Evolutionary conservation across 345 rosid species (phyloP).

Genomic region (Eucalyptus pumila): DNA sequence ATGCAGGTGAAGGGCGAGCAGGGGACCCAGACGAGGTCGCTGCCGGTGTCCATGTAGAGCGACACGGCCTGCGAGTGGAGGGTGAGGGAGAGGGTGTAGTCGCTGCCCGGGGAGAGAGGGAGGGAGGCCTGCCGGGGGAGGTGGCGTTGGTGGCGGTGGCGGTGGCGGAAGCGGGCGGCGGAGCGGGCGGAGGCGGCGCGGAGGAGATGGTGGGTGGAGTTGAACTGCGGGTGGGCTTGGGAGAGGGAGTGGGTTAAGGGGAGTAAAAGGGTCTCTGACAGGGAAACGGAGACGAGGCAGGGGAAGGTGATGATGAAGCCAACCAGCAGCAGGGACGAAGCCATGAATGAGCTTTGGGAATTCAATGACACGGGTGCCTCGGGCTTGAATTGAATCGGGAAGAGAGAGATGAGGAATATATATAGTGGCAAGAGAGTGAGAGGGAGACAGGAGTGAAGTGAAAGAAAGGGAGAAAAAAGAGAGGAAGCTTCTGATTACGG

Average conservation of each 20-base stretch:
- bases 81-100: conserved; percentile 59
- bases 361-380: not conserved
- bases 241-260: conserved; percentile 70
- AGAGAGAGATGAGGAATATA: not conserved
- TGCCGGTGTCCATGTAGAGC: conserved; percentile 90
- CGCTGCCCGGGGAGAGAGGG: conserved; percentile 84
- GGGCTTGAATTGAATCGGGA: not conserved
- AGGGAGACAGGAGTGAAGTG: not conserved
- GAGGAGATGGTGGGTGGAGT: conserved; percentile 69
- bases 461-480: not conserved
- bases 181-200: conserved; percentile 52
- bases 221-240: conserved; percentile 13
- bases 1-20: conserved; percentile 83
- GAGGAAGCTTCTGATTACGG: not conserved
- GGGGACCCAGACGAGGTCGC: conserved; percentile 98
- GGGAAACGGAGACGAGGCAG: not conserved
- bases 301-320: not conserved
- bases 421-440: not conserved
- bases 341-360: not conserved
- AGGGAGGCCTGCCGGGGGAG: conserved; percentile 30
- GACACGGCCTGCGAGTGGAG: conserved; percentile 40
- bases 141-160: conserved; percentile 5
- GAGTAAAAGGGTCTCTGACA: conserved; percentile 10
- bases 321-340: not conserved
- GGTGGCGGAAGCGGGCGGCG: conserved; percentile 55